A percentile compares a stretch with the other conserved stretches of the same genome.
Conservation (phyloP, 345 rosid species). For the Psidium guajava region DNA sequence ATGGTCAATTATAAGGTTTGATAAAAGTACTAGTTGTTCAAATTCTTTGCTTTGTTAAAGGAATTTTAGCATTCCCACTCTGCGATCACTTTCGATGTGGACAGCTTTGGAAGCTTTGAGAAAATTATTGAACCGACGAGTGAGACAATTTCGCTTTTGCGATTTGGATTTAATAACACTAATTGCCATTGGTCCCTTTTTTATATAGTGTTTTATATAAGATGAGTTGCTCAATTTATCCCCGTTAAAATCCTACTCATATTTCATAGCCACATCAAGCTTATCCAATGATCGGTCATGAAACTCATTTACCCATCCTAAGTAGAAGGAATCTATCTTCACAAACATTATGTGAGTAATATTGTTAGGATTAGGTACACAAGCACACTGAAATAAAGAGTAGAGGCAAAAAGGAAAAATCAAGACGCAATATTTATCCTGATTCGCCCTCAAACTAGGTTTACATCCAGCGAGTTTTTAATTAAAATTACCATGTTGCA, state of each 20-base stretch:
- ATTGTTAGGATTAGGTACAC: too few relatives aligned
- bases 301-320: too few relatives aligned
- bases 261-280: not conserved
- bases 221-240: not conserved
- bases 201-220: too few relatives aligned
- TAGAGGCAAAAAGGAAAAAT: too few relatives aligned
- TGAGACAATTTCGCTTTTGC: not conserved
- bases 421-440: too few relatives aligned
- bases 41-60: not conserved
- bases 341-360: too few relatives aligned
- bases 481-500: too few relatives aligned
- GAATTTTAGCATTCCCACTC: not conserved
- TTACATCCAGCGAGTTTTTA: too few relatives aligned
- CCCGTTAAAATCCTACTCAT: not conserved
- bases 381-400: too few relatives aligned
- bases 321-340: too few relatives aligned
- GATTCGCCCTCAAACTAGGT: too few relatives aligned
- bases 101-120: not conserved
- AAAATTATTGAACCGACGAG: not conserved
- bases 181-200: not conserved
- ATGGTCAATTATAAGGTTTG: not conserved
- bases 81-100: not conserved
- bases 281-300: not conserved
- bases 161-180: not conserved
- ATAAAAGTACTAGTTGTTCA: not conserved